Percentiles rank a stretch among this genome's conserved stretches.
phyloP scores from a whole-genome alignment of 2,329 filamentous ascomycete species.

The Fusarium annulatum region DNA sequence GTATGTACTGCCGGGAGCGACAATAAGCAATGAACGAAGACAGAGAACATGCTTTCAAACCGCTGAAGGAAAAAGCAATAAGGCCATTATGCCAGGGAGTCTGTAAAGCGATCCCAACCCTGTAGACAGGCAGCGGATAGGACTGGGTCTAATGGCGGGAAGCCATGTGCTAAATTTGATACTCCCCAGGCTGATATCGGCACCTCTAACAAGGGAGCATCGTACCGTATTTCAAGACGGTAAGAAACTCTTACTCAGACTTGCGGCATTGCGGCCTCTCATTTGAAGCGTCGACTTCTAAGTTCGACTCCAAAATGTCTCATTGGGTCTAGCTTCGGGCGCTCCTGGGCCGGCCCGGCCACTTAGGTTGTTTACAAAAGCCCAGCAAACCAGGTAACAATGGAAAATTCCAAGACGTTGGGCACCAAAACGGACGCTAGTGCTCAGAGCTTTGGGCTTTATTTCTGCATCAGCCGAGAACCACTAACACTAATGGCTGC shows the following conservation, averaged over 20 bases:
- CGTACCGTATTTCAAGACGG: background rate
- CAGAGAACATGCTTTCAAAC: conserved; percentile 23
- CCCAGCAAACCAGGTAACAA: conserved; percentile 27
- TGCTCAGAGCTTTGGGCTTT: conserved; percentile 34
- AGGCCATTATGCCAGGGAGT: conserved; percentile 24
- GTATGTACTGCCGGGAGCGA: conserved; percentile 28
- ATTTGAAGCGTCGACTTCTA: conserved; percentile 18
- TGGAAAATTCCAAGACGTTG: conserved; percentile 37
- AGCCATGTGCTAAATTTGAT: conserved; percentile 40
- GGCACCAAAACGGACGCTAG: conserved; percentile 46
- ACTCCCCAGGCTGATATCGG: conserved; percentile 29
- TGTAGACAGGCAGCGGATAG: conserved; percentile 10
- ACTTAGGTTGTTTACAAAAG: conserved; percentile 27
- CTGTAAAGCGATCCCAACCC: conserved; percentile 23
- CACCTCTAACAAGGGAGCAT: conserved; percentile 22
- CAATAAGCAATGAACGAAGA: conserved; percentile 24
- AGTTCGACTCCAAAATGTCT: conserved; percentile 29
- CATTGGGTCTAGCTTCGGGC: conserved; percentile 38
- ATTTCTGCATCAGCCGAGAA: conserved; percentile 42
- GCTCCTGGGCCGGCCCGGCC: conserved; percentile 44
- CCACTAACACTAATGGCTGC: conserved; percentile 39
- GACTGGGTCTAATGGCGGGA: conserved; percentile 36
- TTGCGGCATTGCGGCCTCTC: conserved; percentile 14
- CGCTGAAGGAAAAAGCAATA: conserved; percentile 33
- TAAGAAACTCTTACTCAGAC: conserved; percentile 19